Evolutionary conservation across 179 eudicot genomes (phyloP).

Genomic region (Carnegiea gigantea): DNA sequence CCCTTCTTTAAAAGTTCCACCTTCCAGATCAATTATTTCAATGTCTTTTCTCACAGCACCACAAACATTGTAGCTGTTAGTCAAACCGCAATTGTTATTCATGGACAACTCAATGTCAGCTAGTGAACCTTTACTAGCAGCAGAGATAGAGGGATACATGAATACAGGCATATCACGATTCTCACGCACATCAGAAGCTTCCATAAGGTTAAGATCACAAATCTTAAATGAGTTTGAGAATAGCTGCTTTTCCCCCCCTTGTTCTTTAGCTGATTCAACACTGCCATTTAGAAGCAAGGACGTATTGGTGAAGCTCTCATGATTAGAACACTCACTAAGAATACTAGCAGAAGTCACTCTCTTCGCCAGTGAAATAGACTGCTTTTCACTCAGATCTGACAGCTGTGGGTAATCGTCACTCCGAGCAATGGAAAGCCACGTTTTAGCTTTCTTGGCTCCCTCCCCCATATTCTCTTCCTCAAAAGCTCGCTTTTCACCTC

Average conservation of each 20-base stretch:
- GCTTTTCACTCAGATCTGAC: constrained; percentile 36
- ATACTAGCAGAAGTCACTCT: constrained; percentile 28
- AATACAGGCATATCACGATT: constrained; percentile 40
- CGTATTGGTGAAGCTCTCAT: constrained; percentile 31
- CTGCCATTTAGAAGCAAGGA: constrained; percentile 37
- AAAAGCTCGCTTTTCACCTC: constrained; percentile 65
- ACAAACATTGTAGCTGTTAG: constrained; percentile 40
- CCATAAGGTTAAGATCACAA: constrained; percentile 87
- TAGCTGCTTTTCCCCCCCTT: constrained; percentile 70
- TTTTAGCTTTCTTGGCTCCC: constrained; percentile 59
- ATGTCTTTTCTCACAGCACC: constrained; percentile 55
- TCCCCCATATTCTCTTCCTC: constrained; percentile 41
- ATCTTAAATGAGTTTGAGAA: constrained; percentile 77
- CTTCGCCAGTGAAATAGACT: constrained; percentile 28
- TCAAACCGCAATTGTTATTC: constrained; percentile 43
- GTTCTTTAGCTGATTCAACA: constrained; percentile 40
- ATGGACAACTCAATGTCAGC: constrained; percentile 74
- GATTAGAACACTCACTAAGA: constrained; percentile 34
- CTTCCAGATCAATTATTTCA: constrained; percentile 89
- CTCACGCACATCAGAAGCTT: constrained; percentile 60
- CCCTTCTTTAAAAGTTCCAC: constrained; percentile 54
- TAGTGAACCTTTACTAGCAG: constrained; percentile 35
- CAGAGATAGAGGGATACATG: constrained; percentile 47
- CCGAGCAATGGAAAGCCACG: constrained; percentile 52
- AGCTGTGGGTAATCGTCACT: constrained; percentile 36